Evolutionary conservation across 768 basidiomycete species (phyloP), one percentile per base, ranked within the genome.

Genomic region (Tulasnella sp.): DNA sequence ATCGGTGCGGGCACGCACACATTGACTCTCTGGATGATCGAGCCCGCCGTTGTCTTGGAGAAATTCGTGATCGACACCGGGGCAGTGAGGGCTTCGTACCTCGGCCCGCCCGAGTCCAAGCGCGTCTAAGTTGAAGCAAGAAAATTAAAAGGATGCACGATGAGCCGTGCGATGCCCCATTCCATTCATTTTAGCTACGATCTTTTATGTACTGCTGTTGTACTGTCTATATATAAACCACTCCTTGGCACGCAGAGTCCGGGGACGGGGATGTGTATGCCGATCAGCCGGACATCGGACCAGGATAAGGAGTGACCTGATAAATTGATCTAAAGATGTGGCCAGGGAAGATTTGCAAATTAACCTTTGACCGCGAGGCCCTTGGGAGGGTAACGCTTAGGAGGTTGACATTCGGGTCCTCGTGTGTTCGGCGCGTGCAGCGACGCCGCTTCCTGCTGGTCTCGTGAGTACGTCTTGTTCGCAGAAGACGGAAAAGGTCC

Each of bases 41-140:
- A 92, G 82, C 89, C 91, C 7, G 89, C 89, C 4, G 90, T 92
- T 18, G 89, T 91, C 1, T 85, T 92, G 37, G 89, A 92, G 84
- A 92, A 90, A 83, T 89, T 92, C 72, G 88, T 92, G 46, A 50
- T 50, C 18, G 24, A 92, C 84, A 88, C 89, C 34, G 91, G 91
- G 46, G 90, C 89, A 22, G 86, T 92, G 8, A 82, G 85, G 73
- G 85, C 88, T 0, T 91, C 90, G 82, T 93, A 92, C 83, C 86
- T 93, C 46, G 92, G 92, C 9, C 91, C 91, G 46, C 91, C 91
- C 1, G 92, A 92, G 84, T 78, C 77, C 14, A 28, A 41, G 3
- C 50, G 50, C 18, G 77, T 78, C n/a, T 78, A 64, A 78, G 50
- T 69, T 60, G n/a, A 46, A 46, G 64, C 28, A 28, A 11, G 34